These are phyloP conservation scores for Oryza brachyantha DNA, from an alignment of 176 grass and related monocot species.

Conservation along the genomic window DNA sequence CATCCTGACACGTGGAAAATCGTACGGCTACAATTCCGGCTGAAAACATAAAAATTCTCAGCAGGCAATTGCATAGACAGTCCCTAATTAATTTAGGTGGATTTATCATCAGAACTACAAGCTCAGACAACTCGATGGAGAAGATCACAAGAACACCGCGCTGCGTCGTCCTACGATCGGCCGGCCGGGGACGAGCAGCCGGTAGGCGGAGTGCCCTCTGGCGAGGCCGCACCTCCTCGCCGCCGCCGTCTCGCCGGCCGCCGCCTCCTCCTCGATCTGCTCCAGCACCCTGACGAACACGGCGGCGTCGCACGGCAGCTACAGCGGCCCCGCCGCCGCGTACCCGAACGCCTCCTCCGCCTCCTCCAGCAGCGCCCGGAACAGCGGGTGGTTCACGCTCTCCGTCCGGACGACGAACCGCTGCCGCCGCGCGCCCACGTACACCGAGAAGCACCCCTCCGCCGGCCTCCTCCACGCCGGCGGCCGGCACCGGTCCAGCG, in stretches of 20 bases:
- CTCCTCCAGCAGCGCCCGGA: slow-evolving; percentile 50
- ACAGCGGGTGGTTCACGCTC: slow-evolving; percentile 56
- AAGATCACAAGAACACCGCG: not conserved
- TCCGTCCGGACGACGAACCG: slow-evolving; percentile 51
- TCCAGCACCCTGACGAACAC: slow-evolving; percentile 41
- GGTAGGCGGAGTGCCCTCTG: slow-evolving; percentile 34
- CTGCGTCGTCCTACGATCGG: not conserved
- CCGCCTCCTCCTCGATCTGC: slow-evolving; percentile 47
- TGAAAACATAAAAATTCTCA: too few relatives aligned
- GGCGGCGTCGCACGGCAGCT: slow-evolving; percentile 53
- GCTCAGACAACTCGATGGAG: not conserved
- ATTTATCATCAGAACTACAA: not conserved
- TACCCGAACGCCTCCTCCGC: slow-evolving; percentile 58
- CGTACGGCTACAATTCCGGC: too few relatives aligned
- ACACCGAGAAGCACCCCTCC: slow-evolving; percentile 51
- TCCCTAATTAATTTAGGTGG: too few relatives aligned
- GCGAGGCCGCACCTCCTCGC: slow-evolving; percentile 17
- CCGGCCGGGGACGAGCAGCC: slow-evolving; percentile 3
- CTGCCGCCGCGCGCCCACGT: slow-evolving; percentile 40
- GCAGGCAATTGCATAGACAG: too few relatives aligned
- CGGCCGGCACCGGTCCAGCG: slow-evolving; percentile 46
- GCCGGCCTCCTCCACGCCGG: not conserved
- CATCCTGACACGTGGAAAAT: too few relatives aligned
- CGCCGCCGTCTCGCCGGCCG: not conserved
- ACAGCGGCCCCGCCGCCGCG: slow-evolving; percentile 43